Evolutionary conservation across 345 rosid species (phyloP), one percentile per base, ranked within the genome.

Genomic region (Lagerstroemia speciosa): DNA sequence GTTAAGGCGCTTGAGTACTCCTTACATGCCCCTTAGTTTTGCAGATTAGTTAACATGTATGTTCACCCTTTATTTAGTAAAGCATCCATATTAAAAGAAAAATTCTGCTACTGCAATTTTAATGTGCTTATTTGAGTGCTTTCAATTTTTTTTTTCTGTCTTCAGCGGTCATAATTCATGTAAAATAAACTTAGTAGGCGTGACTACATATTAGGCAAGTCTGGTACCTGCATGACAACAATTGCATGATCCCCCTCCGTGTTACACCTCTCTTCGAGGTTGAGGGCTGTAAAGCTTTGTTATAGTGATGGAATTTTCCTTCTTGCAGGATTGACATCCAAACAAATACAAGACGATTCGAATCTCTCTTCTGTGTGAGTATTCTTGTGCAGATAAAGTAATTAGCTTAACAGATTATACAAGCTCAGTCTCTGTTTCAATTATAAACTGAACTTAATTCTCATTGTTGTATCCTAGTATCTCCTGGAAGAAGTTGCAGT

Each of bases 261-360:
- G 27, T 5, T 14, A 29, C 36, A 30, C 36, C 40, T 50, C 70
- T 67, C 62, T 52, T 67, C 62, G 6, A 11, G 52, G 61, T 48
- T 7, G 29, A 64, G 67, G 46, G 46, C 12, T 64, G 67, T 36
- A 41, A 60, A 32, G 58, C 60, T 20, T 60, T 66, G 46, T 32
- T 64, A 20, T 71, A 34, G 65, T 68, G 73, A 58, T 32, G 46
- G 17, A 60, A 53, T 70, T 55, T 37, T 14, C 36, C 16, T 29
- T 30, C 55, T 77, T 30, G 70, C 89, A 95, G 98, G 99, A 91
- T 95, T 73, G 99, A 95, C 76, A 84, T 90, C 69, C 99, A 92
- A 80, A 79, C 98, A 70, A 95, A 90, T 72, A 76, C 89, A 32
- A 83, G 88, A 76, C 96, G 84, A 48, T 95, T 92, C 80, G 92